Evolutionary conservation across 805 yeast genomes (phyloP), one percentile per base, ranked within the genome.

Genomic region (Kodamaea kakaduensis): DNA sequence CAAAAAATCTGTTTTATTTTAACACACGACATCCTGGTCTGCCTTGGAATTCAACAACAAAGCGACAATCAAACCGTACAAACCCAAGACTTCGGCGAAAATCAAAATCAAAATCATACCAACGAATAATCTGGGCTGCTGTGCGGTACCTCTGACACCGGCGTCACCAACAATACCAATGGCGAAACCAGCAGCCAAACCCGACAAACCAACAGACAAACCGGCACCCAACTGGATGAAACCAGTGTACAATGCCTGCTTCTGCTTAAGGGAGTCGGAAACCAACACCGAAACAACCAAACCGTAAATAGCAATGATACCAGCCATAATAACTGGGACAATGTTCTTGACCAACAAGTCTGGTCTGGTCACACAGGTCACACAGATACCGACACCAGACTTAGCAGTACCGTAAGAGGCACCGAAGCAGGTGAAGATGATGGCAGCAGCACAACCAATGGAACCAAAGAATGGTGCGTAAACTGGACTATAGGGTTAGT

Each of bases 121-220:
- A 47, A 90, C 97, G 67, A 90, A 90, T 58, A 90, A 77, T 75
- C 96, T 84, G 62, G 97, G 97, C 71, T 90, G 98, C 67, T 89
- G 97, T 45, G 96, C 93, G 49, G 89, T 82, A 68, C 96, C 96
- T 75, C 97, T 85, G 40, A 90, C 97, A 77, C 98, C 98, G 40
- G 96, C 97, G 64, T 90, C 98, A 65, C 98, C 98, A 50, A 90
- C 98, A 51, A 90, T 90, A 71, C 98, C 98, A 70, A 90, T 90
- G 64, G 98, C 97, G 59, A 87, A 90, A 52, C 98, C 98, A 47
- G 97, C 96, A 59, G 97, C 97, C 59, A 90, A 76, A 64, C 97
- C 96, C 44, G 96, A 83, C 52, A 90, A 75, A 58, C 98, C 98
- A 49, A 90, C 98, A 34, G 96, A 84, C 54, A 90, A 75, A 65